Conservation (phyloP, 805 yeast genomes). For the Hanseniaspora singularis region DNA sequence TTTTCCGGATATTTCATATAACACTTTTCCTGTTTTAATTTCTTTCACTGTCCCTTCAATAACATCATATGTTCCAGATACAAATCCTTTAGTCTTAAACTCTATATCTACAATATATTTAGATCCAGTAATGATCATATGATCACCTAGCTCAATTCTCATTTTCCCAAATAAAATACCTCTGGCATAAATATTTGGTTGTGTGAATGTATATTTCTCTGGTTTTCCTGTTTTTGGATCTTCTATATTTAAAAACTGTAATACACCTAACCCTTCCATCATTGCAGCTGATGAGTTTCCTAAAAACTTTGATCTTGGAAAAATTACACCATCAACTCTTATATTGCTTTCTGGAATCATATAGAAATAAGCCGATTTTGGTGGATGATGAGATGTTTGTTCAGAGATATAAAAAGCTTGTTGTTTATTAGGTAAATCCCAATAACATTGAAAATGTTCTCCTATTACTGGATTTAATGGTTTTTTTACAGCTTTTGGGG, state of each 20-base stretch:
- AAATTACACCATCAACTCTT: constrained; percentile 76
- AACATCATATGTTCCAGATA: constrained; percentile 82
- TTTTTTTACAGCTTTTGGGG: constrained; percentile 96
- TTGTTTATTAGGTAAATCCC: constrained; percentile 69
- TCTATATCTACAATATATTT: constrained; percentile 66
- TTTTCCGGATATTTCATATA: constrained; percentile 69
- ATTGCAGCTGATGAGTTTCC: constrained; percentile 96
- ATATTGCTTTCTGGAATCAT: constrained; percentile 69
- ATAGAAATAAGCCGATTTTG: constrained; percentile 86
- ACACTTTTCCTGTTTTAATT: constrained; percentile 36
- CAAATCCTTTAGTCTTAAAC: constrained; percentile 88
- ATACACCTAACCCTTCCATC: constrained; percentile 80
- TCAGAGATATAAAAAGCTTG: constrained; percentile 80
- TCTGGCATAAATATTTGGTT: constrained; percentile 90
- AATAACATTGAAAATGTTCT: constrained; percentile 78
- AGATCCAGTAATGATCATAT: constrained; percentile 60
- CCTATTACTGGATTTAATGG: constrained; percentile 93
- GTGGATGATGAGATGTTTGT: constrained; percentile 98
- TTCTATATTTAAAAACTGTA: constrained; percentile 51
- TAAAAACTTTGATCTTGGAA: constrained; percentile 77
- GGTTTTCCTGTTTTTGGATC: constrained; percentile 35
- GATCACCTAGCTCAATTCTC: constrained; percentile 87
- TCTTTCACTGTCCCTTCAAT: constrained; percentile 63
- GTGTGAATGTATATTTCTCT: constrained; percentile 75
- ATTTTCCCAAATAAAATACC: constrained; percentile 85